Percentiles rank a stretch among this genome's conserved stretches.
Conservation (phyloP, 129 eudicot genomes). For the Tanacetum coccineum region DNA sequence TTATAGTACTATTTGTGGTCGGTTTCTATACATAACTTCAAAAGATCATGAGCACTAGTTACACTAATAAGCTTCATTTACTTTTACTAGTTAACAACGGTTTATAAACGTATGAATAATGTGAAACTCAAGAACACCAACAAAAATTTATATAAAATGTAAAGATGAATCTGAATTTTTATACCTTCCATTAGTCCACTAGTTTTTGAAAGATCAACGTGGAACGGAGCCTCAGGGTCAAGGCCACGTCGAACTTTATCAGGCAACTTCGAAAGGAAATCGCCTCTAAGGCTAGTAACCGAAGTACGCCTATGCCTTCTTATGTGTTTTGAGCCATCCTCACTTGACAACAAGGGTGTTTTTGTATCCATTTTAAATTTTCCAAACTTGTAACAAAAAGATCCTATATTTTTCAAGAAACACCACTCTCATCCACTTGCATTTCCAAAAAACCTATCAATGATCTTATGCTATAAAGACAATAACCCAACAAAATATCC, state of each 20-base stretch:
- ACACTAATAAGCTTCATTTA: conserved; percentile 12
- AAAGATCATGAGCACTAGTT: conserved; percentile 13
- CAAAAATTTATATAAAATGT: background rate
- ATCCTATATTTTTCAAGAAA: conserved; percentile 19
- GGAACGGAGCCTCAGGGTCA: conserved; percentile 71
- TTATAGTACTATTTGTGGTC: conserved; percentile 8
- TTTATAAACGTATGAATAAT: background rate
- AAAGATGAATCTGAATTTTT: background rate
- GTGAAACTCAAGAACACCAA: no score
- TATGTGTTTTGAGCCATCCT: conserved; percentile 19
- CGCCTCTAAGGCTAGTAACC: conserved; percentile 37
- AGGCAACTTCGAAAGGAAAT: conserved; percentile 62
- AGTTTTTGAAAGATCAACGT: conserved; percentile 62
- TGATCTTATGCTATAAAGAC: background rate
- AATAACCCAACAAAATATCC: background rate
- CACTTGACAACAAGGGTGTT: conserved; percentile 49
- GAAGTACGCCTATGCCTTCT: conserved; percentile 30
- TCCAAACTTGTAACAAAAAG: background rate
- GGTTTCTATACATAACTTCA: background rate
- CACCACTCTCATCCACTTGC: conserved; percentile 22
- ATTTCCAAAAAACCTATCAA: conserved; percentile 5
- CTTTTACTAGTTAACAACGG: background rate
- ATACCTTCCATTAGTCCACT: conserved; percentile 59
- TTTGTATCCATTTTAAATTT: conserved; percentile 42
- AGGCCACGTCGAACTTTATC: conserved; percentile 43